Evolutionary conservation across 768 basidiomycete species (phyloP).

Genomic region (Dictyophora rubrovolvata): DNA sequence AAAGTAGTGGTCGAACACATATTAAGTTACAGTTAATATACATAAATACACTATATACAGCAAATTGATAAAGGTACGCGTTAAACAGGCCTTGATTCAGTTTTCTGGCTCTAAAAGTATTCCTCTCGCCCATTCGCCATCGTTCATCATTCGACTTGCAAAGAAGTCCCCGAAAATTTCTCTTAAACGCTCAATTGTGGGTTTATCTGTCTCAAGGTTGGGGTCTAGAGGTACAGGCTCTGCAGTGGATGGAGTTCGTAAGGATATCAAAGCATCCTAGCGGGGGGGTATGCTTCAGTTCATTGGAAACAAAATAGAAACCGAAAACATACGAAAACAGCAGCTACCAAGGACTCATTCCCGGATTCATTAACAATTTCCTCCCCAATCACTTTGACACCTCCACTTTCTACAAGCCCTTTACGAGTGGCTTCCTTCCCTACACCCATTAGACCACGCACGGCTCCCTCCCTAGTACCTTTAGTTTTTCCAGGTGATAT

Average conservation of each 20-base stretch:
- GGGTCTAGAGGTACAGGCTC: conserved; percentile 49
- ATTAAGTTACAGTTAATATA: not conserved
- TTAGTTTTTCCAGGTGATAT: conserved; percentile 59
- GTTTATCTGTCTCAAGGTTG: conserved; percentile 36
- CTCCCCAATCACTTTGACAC: conserved; percentile 57
- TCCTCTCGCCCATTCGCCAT: conserved; percentile 56
- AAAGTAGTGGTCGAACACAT: not conserved
- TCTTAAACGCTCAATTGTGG: conserved; percentile 35
- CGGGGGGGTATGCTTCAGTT: not conserved
- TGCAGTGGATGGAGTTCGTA: conserved; percentile 43
- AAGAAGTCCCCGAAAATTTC: conserved; percentile 56
- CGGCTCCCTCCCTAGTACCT: conserved; percentile 82
- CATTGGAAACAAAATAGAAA: not conserved
- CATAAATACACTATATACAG: not conserved
- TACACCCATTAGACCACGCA: conserved; percentile 76
- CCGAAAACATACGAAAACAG: conserved; percentile 45
- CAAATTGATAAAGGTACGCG: not conserved
- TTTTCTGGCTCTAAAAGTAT: conserved; percentile 26
- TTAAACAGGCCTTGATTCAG: not conserved
- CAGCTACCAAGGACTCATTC: conserved; percentile 40
- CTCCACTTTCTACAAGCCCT: conserved; percentile 72
- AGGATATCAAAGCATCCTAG: conserved; percentile 52
- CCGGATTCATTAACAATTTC: conserved; percentile 42
- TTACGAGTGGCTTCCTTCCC: conserved; percentile 79
- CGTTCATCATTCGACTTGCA: conserved; percentile 41